Base-by-base conservation (phyloP, 768 basidiomycete species). In the Cyclocybe cylindracea region DNA sequence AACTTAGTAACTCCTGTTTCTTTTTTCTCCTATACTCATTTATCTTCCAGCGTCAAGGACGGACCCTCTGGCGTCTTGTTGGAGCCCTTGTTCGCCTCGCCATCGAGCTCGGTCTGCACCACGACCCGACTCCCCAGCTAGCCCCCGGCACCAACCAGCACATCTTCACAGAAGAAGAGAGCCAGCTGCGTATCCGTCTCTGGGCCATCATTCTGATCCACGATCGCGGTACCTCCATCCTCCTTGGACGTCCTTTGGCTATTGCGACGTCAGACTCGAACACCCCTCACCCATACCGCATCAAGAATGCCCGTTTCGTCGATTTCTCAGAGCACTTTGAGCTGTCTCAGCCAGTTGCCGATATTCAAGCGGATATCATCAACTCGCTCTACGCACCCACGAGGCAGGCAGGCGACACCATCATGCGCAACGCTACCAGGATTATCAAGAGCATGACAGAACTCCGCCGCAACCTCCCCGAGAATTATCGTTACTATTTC, bases 301-400 rank as follows among this genome's bases (percentile, higher is more conserved):
- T 74, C 19, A 72, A 76, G 61, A 72, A 73, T 19, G 53, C 61
- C 8, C 64, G 62, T 39, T 61, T 69, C 43, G 59, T 63, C 11
- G 83, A 88, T 44, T 82, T 87, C 57, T 89, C 89, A 2, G 88
- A 90, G 60, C 89, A 93, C 64, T 93, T 92, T 64, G 77, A 87
- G 47, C 73, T 85, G 19, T 90, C 87, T 14, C 81, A 85, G 47
- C 84, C 87, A 7, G 76, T 93, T 41, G 85, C 85, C 18, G 88
- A 90, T 57, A 90, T 94, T 51, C 91, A 94, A 57, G 91, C 91
- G 4, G 91, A 93, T 55, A 90, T 94, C 53, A 89, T 93, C 73
- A 90, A 89, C 64, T 89, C 89, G 8, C 76, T 94, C 7, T 94
- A 93, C 62, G 78, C 83, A 7, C 91, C 91, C 1, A 83, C 84